Evolutionary conservation across 2,329 filamentous ascomycete species (phyloP).

Genomic region (Coniochaeta sp.): DNA sequence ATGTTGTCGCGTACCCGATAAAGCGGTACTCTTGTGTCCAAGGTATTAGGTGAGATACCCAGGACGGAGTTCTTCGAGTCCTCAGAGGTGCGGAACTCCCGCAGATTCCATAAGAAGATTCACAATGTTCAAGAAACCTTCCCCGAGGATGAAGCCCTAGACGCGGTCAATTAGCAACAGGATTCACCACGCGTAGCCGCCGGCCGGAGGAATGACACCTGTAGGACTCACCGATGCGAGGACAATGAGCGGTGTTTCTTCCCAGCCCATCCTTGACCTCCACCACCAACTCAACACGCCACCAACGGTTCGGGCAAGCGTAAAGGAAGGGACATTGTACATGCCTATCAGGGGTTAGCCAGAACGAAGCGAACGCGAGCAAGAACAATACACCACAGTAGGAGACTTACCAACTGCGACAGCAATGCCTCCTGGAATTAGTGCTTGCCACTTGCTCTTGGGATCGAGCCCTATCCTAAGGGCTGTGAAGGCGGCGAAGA

Average conservation of each 20-base stretch:
- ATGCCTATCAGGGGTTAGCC: constrained; percentile 51
- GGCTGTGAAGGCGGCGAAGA: constrained; percentile 67
- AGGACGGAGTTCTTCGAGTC: not conserved
- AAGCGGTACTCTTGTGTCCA: not conserved
- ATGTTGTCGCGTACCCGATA: not conserved
- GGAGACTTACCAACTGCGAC: constrained; percentile 71
- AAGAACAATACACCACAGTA: not conserved
- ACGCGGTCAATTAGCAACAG: not conserved
- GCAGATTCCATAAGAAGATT: constrained; percentile 77
- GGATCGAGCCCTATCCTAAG: constrained; percentile 51
- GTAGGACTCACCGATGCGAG: constrained; percentile 55
- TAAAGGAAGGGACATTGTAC: constrained; percentile 97
- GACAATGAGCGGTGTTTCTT: constrained; percentile 78
- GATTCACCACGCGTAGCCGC: not conserved
- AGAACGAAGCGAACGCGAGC: not conserved
- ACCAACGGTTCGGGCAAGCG: constrained; percentile 76
- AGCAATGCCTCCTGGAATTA: constrained; percentile 86
- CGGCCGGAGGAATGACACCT: not conserved
- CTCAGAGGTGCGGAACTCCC: constrained; percentile 55
- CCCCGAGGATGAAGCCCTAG: constrained; percentile 80
- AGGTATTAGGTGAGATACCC: not conserved
- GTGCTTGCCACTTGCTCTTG: constrained; percentile 59
- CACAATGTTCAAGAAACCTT: constrained; percentile 85
- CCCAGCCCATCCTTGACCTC: constrained; percentile 42
- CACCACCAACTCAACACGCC: constrained; percentile 73